Base-by-base conservation (phyloP, 495 filamentous ascomycete species). In the Collariella sp. region DNA sequence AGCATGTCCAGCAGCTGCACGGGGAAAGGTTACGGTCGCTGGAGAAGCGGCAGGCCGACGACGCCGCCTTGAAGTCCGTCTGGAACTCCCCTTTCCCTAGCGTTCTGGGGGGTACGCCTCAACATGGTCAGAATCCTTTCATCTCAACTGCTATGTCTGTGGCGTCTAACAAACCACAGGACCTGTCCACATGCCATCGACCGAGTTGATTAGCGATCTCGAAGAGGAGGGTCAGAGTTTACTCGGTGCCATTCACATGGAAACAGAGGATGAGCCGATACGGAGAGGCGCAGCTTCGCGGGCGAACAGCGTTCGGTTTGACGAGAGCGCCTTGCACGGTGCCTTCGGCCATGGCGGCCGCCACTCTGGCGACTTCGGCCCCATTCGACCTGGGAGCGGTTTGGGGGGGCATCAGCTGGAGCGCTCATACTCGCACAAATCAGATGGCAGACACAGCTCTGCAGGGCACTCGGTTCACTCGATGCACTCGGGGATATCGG, bases 231-330 rank as follows among this genome's bases (percentile, higher is more conserved):
- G 81, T 47, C 82, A 83, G 55, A 83, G 77, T 51, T 74, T 91
- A 56, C 71, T 89, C 15, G 82, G 82, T 39, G 82, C 83, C 24
- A 77, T 95, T 49, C 88, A 88, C 15, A 73, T 97, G 7, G 69
- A 67, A 50, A 75, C 84, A 5, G 91, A 96, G 54, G 89, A 97
- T 39, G 91, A 96, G 65, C 94, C 91, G 3, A 67, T 73, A 39
- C 79, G 94, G 53, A 81, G 94, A 52, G 93, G 93, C 20, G 75
- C 71, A 6, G 84, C 89, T 29, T 98, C 94, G 26, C 79, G 93
- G 58, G 93, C 93, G 19, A 97, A 97, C 63, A 97, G 94, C 68
- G 93, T 98, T 57, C 87, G 93, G n/a, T 98, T 98, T 62, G 93
- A 98, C 64, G 91, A 96, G 66, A 96, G 88, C 64, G 91, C 94